Evolutionary conservation across 495 filamentous ascomycete genomes (phyloP).

Genomic region (Aspergillus panamensis): DNA sequence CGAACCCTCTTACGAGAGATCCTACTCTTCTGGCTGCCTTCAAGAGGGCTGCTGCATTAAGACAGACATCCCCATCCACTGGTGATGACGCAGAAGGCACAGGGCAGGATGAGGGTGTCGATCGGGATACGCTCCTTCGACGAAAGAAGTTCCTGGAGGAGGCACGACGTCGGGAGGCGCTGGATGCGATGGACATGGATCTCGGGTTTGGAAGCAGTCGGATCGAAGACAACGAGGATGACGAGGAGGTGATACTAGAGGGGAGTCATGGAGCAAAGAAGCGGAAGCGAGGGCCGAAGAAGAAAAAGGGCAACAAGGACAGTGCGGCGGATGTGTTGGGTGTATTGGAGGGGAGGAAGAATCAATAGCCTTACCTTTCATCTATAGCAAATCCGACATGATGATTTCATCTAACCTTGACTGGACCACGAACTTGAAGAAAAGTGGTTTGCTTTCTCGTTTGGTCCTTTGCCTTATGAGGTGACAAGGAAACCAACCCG

Average conservation of each 20-base stretch:
- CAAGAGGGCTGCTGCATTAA: constrained; percentile 74
- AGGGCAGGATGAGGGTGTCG: constrained; percentile 36
- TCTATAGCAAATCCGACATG: background rate
- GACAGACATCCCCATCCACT: constrained; percentile 40
- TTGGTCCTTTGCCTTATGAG: background rate
- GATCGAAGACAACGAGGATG: constrained; percentile 78
- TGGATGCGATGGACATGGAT: constrained; percentile 91
- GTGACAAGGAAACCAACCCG: background rate
- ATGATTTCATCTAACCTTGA: no score
- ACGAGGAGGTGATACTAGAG: constrained; percentile 63
- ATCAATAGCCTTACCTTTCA: constrained; percentile 5
- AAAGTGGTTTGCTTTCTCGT: background rate
- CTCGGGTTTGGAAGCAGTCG: constrained; percentile 87
- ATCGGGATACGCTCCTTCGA: constrained; percentile 55
- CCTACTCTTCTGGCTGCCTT: constrained; percentile 79
- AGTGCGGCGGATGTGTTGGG: constrained; percentile 75
- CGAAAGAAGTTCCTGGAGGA: constrained; percentile 72
- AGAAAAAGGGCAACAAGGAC: constrained; percentile 81
- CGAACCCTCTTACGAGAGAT: constrained; percentile 58
- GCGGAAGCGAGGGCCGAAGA: constrained; percentile 79
- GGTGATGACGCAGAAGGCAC: constrained; percentile 18
- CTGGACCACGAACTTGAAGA: background rate
- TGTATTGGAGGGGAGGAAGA: constrained; percentile 70
- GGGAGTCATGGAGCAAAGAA: constrained; percentile 57
- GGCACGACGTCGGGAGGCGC: constrained; percentile 51